A percentile compares a stretch with the other conserved stretches of the same genome.
Conservation (phyloP, 495 filamentous ascomycete genomes). For the Trichoderma reesei region DNA sequence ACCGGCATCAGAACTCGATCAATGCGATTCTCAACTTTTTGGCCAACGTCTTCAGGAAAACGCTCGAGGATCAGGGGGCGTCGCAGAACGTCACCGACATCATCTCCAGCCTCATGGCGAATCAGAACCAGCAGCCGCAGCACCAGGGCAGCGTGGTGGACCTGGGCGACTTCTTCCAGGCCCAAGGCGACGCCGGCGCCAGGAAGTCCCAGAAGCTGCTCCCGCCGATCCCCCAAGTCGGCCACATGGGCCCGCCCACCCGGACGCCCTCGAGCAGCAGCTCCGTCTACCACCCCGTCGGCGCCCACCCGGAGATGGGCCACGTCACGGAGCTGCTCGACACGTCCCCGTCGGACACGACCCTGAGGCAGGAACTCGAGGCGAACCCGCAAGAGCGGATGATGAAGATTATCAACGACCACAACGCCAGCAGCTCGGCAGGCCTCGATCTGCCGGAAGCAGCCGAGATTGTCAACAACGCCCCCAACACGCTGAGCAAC, state of each 20-base stretch:
- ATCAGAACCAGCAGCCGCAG: slow-evolving; percentile 39
- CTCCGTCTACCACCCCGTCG: neutral
- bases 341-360: slow-evolving; percentile 30
- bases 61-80: slow-evolving; percentile 48
- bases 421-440: slow-evolving; percentile 48
- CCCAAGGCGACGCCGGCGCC: slow-evolving; percentile 25
- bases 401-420: slow-evolving; percentile 77
- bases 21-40: slow-evolving; percentile 96
- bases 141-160: slow-evolving; percentile 60
- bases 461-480: slow-evolving; percentile 47
- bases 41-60: slow-evolving; percentile 85
- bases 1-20: slow-evolving; percentile 94
- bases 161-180: slow-evolving; percentile 53
- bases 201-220: slow-evolving; percentile 34
- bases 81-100: slow-evolving; percentile 61
- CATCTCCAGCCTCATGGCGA: slow-evolving; percentile 57
- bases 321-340: slow-evolving; percentile 42
- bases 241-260: slow-evolving; percentile 17
- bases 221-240: slow-evolving; percentile 32
- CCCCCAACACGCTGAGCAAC: slow-evolving; percentile 55
- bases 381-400: slow-evolving; percentile 58
- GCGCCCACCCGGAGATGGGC: slow-evolving; percentile 20
- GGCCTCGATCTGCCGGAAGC: slow-evolving; percentile 64
- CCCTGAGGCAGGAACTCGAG: slow-evolving; percentile 38
- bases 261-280: slow-evolving; percentile 19